Evolutionary conservation across 2,329 filamentous ascomycete species (phyloP), one percentile per base, ranked within the genome.

Genomic region (Massarina eburnea): DNA sequence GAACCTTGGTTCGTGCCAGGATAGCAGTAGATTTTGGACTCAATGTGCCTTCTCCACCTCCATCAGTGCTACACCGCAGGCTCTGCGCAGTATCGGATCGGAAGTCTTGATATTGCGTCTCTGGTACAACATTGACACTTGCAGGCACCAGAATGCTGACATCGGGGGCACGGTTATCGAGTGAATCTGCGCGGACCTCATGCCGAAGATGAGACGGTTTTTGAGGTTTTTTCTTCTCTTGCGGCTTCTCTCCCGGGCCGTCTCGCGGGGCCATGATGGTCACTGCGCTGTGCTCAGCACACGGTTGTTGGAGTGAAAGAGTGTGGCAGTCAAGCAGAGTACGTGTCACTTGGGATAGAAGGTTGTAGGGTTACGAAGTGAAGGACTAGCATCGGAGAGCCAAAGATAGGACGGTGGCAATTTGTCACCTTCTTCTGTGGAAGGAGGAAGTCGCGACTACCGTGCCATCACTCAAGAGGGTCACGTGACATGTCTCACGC

Each of bases 141-240:
- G 57, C 33, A 8, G 51, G 55, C 17, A 53, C 49, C 32, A 60
- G 56, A n/a, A 57, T 26, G 30, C 20, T 39, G 12, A 47, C n/a
- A 9, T 42, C 33, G 6, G n/a, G 5, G 10, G 17, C 21, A 38
- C 26, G 20, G 12, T 59, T 53, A 18, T 56, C 55, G 5, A 41
- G 51, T 4, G 49, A 55, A 0, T 55, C 52, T 5, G 21, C 39
- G 17, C 24, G 46, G 15, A 61, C 21, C 39, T 64, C 55, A 22
- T 64, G 34, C 15, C 59, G 51, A 18, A 67, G 56, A 17, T 40
- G 45, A 9, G 64, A 68, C 17, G 54, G 56, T 7, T 22, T 35
- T 26, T 32, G 45, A 8, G 6, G 22, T 33, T 40, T 52, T 7
- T 10, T 29, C 17, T 37, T 39, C 19, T 51, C 51, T 38, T 43